Evolutionary conservation across 495 filamentous ascomycete genomes (phyloP), one percentile per base, ranked within the genome.

Genomic region (Neurospora terricola): DNA sequence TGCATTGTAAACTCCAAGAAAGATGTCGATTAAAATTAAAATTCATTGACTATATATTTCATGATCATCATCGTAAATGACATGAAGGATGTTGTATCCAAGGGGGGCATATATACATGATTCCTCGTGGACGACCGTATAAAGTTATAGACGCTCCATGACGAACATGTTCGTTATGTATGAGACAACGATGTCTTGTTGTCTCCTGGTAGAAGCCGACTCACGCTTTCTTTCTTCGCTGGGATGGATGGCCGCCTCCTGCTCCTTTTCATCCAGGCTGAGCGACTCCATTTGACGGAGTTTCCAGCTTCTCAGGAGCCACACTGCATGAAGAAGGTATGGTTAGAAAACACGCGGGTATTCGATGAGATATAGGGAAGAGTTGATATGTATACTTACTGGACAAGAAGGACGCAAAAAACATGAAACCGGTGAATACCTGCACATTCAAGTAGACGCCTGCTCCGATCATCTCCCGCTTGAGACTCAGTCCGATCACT

Each of bases 401-500:
- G 18, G 78, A 86, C 34, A 82, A 34, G 69, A 84, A 85, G 5
- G 80, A 74, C 37, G 75, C 80, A 59, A 83, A 73, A 38, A 79
- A 85, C 71, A 84, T 73, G 45, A 79, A 73, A 7, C 78, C 83
- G 2, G 81, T 80, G 70, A 85, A 83, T 12, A 82, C 69, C 40
- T 86, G 83, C 30, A 84, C 83, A 69, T 84, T 43, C 18, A 84
- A 73, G 39, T 85, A 86, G 18, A 80, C 82, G 70, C 77, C 70
- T 9, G 79, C 66, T 0, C 84, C 82, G 27, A 86, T 74, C 36
- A 83, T 81, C 71, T 66, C 27, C 27, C 54, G 54, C 54, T 87
- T 82, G 72, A 96, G 86, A 72, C 89, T 83, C n/a, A 96, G 83
- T 2, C 85, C 92, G 77, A 94, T 94, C 0, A 90, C 86, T 75